phyloP scores from a whole-genome alignment of 2,329 filamentous ascomycete species.

The Dactylella cylindrospora region DNA sequence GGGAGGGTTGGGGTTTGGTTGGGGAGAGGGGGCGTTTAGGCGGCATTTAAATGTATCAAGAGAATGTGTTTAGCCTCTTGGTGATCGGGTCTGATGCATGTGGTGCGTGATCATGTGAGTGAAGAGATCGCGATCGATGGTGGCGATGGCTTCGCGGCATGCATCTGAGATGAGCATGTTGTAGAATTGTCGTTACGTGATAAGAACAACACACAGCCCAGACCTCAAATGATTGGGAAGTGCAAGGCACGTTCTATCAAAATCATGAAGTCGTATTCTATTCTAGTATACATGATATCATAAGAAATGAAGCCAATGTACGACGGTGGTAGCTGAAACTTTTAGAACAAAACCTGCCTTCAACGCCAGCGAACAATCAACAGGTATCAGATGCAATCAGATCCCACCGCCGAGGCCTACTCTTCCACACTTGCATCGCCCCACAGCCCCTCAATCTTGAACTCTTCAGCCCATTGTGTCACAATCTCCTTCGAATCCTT shows the following conservation, averaged over 20 bases:
- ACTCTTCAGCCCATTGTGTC: constrained; percentile 88
- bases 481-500: constrained; percentile 83
- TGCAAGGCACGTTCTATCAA: too few species aligned
- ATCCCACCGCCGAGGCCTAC: neutral
- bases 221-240: neutral
- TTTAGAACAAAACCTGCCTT: neutral
- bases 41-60: constrained; percentile 24
- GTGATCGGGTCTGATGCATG: constrained; percentile 44
- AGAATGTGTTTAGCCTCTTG: constrained; percentile 22
- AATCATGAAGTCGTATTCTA: constrained; percentile 16
- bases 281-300: constrained; percentile 35
- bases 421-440: constrained; percentile 50
- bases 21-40: constrained; percentile 44
- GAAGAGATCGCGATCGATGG: constrained; percentile 47
- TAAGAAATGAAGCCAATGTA: neutral
- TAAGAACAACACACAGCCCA: constrained; percentile 4
- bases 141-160: constrained; percentile 36
- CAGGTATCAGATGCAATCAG: constrained; percentile 9
- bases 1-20: constrained; percentile 18
- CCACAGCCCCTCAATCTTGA: constrained; percentile 91
- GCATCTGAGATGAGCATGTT: neutral
- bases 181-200: neutral
- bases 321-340: neutral
- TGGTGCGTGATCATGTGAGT: constrained; percentile 48
- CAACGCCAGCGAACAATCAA: constrained; percentile 34